A percentile compares a stretch with the other conserved stretches of the same genome.
Evolutionary conservation across 352 stramenopile genomes (phyloP).

Genomic region (Globisporangium sylvaticum): DNA sequence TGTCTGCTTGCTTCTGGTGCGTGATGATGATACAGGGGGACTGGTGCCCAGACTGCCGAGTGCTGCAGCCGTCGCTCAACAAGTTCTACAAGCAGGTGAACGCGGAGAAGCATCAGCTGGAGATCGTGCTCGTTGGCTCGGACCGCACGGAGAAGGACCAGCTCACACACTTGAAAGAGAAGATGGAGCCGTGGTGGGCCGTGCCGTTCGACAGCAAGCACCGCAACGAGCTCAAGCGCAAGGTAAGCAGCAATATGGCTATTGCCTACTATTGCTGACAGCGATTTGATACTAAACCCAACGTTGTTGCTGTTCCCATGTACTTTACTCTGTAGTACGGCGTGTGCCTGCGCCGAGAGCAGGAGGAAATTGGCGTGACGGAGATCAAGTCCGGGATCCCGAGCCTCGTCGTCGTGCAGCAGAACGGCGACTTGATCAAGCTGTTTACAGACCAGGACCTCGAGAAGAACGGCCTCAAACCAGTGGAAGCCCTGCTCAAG

Average conservation of each 20-base stretch:
- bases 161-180: constrained; percentile 54
- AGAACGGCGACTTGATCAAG: constrained; percentile 18
- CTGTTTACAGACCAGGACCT: constrained; percentile 16
- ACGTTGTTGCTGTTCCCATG: neutral
- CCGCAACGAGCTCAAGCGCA: constrained; percentile 69
- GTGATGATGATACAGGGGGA: constrained; percentile 41
- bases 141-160: constrained; percentile 60
- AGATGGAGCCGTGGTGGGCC: constrained; percentile 73
- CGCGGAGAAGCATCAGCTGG: constrained; percentile 34
- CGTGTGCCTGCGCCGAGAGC: constrained; percentile 68
- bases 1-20: neutral
- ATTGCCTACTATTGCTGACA: neutral
- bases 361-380: constrained; percentile 25
- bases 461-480: constrained; percentile 6
- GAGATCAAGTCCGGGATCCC: constrained; percentile 26
- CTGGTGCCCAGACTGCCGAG: constrained; percentile 82
- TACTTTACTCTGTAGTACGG: constrained; percentile 47
- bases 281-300: neutral
- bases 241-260: constrained; percentile 24
- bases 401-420: constrained; percentile 17
- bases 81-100: constrained; percentile 59
- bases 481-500: constrained; percentile 11
- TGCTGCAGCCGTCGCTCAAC: constrained; percentile 75
- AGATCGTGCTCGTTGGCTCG: constrained; percentile 80
- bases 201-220: constrained; percentile 52